These are phyloP conservation scores for Apodospora peruviana DNA, from an alignment of 495 filamentous ascomycete genomes.

Conservation along the genomic window DNA sequence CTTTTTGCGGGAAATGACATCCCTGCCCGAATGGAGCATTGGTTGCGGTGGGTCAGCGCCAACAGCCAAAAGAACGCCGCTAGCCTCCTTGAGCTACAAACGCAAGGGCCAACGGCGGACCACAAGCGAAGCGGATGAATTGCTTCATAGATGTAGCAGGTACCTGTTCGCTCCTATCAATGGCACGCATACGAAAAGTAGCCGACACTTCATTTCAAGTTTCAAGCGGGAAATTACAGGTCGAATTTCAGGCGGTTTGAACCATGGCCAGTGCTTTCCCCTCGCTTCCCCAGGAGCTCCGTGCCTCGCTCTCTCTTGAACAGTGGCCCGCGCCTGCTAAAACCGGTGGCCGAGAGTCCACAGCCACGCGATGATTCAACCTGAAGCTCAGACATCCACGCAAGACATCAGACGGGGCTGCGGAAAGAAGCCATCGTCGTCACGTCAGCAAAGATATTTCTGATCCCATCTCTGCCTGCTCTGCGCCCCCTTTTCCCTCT, in stretches of 20 bases:
- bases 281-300: neutral
- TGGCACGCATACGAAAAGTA: slow-evolving; percentile 6
- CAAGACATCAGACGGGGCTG: too few species aligned
- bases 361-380: neutral
- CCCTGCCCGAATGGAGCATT: neutral
- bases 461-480: neutral
- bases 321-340: neutral
- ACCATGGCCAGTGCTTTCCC: neutral
- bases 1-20: neutral
- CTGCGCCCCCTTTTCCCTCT: too few species aligned
- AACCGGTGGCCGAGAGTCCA: neutral
- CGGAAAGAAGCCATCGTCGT: too few species aligned
- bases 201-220: slow-evolving; percentile 13
- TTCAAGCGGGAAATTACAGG: slow-evolving; percentile 25
- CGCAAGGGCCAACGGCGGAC: neutral
- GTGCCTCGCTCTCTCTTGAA: neutral
- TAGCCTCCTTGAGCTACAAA: neutral
- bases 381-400: too few species aligned
- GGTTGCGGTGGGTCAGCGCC: neutral
- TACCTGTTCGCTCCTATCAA: neutral
- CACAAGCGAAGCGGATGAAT: neutral
- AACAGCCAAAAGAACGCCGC: neutral
- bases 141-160: slow-evolving; percentile 3
- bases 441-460: neutral
- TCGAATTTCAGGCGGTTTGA: slow-evolving; percentile 16